Evolutionary conservation across 805 yeast species (phyloP).

Genomic region (Candida nitratophila): DNA sequence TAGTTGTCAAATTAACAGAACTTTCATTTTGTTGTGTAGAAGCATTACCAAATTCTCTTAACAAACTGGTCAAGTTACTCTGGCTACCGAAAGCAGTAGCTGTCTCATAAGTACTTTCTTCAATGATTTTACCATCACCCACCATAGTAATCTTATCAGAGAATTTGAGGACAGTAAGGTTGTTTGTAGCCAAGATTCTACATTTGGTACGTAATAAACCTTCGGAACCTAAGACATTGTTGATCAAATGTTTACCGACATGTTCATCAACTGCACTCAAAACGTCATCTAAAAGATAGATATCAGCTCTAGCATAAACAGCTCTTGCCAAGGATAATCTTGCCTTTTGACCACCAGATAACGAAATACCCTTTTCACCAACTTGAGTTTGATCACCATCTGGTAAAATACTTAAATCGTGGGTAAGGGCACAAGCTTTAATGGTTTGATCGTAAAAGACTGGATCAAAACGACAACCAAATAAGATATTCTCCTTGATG

Average conservation of each 20-base stretch:
- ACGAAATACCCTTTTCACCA: conserved; percentile 92
- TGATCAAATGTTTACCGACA: conserved; percentile 78
- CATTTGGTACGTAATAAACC: conserved; percentile 75
- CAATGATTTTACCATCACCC: conserved; percentile 58
- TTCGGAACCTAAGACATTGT: conserved; percentile 72
- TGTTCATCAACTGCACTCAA: conserved; percentile 95
- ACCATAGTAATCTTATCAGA: conserved; percentile 69
- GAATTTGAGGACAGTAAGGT: conserved; percentile 69
- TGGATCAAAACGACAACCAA: conserved; percentile 78
- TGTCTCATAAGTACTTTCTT: conserved; percentile 54
- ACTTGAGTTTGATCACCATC: conserved; percentile 86
- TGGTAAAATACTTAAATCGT: conserved; percentile 70
- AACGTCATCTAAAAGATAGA: conserved; percentile 83
- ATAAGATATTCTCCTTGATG: conserved; percentile 78
- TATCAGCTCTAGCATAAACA: conserved; percentile 86
- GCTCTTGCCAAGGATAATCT: conserved; percentile 90
- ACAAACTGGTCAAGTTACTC: conserved; percentile 46
- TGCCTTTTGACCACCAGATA: conserved; percentile 96
- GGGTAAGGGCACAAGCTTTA: conserved; percentile 78
- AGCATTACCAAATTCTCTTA: conserved; percentile 54
- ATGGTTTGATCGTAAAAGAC: conserved; percentile 72
- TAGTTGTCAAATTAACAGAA: conserved; percentile 7
- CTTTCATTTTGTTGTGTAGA: conserved; percentile 12
- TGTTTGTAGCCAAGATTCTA: conserved; percentile 78
- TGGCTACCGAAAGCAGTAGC: conserved; percentile 24